Conservation (phyloP, 2,329 filamentous ascomycete species). For the Verticillium nubilum region DNA sequence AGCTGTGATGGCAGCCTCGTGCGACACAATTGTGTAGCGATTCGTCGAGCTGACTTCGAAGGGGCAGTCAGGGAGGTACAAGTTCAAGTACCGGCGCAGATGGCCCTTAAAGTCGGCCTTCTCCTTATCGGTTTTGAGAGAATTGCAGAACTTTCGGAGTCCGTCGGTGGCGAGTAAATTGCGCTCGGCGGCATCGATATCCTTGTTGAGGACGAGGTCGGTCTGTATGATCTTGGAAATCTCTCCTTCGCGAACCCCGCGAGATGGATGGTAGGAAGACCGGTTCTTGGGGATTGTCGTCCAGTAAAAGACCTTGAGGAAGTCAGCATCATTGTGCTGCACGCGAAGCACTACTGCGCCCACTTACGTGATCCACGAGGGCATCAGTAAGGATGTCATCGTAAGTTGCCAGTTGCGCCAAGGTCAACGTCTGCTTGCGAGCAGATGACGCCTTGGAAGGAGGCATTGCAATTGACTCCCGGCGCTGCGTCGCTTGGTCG, state of each 20-base stretch:
- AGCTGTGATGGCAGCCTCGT: conserved; percentile 84
- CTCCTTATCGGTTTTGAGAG: conserved; percentile 69
- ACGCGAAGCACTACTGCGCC: neutral
- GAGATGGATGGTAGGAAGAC: conserved; percentile 75
- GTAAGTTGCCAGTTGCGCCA: conserved; percentile 84
- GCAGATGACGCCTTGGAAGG: conserved; percentile 26
- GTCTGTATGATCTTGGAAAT: conserved; percentile 56
- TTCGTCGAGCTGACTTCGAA: conserved; percentile 92
- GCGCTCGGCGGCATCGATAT: conserved; percentile 64
- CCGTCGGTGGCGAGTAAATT: conserved; percentile 68
- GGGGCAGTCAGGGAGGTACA: conserved; percentile 89
- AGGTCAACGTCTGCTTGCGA: conserved; percentile 70
- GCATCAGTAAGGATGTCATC: conserved; percentile 95
- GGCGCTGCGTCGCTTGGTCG: neutral
- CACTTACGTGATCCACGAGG: conserved; percentile 83
- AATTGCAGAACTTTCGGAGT: conserved; percentile 63
- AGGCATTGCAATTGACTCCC: conserved; percentile 24
- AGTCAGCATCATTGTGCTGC: conserved; percentile 3
- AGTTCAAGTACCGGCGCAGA: conserved; percentile 82
- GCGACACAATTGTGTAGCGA: conserved; percentile 84
- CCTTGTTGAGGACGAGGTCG: conserved; percentile 68
- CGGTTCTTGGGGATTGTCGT: conserved; percentile 93
- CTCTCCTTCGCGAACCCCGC: conserved; percentile 65
- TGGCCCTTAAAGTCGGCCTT: conserved; percentile 80
- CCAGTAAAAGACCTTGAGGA: conserved; percentile 82